phyloP scores from a whole-genome alignment of 176 grass and related monocot genomes.

The Zoysia pacifica region DNA sequence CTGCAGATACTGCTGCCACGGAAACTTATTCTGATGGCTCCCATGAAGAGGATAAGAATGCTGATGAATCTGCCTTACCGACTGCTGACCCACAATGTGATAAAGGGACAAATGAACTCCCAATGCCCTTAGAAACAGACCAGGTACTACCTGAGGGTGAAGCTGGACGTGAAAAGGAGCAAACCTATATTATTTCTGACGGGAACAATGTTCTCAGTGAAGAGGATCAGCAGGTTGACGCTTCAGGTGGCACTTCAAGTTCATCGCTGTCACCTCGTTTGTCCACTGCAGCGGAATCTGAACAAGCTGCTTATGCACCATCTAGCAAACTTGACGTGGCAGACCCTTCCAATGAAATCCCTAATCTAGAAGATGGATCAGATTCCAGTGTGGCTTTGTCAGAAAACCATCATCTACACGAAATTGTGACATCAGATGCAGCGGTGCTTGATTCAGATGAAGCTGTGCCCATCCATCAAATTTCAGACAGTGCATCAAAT shows the following conservation, averaged over 20 bases:
- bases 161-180: constrained; percentile 22
- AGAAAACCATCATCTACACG: constrained; percentile 39
- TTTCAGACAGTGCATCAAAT: neutral
- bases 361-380: constrained; percentile 37
- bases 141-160: constrained; percentile 4
- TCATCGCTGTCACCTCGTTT: neutral
- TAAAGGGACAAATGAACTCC: constrained; percentile 13
- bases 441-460: constrained; percentile 50
- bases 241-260: constrained; percentile 21
- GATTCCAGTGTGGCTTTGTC: constrained; percentile 32
- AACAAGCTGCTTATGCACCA: constrained; percentile 8
- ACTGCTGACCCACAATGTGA: constrained; percentile 29
- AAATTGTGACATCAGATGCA: constrained; percentile 44
- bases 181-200: neutral
- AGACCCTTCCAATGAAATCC: constrained; percentile 20
- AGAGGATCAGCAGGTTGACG: constrained; percentile 15
- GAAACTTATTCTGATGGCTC: constrained; percentile 32
- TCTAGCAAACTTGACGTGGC: neutral
- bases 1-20: constrained; percentile 23
- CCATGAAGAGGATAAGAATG: neutral
- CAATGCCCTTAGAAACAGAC: constrained; percentile 19
- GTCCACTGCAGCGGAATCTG: constrained; percentile 1
- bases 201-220: constrained; percentile 1
- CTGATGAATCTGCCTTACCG: constrained; percentile 24
- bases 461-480: constrained; percentile 38